Conservation (phyloP, 805 yeast genomes). For the Lachancea dasiensis region DNA sequence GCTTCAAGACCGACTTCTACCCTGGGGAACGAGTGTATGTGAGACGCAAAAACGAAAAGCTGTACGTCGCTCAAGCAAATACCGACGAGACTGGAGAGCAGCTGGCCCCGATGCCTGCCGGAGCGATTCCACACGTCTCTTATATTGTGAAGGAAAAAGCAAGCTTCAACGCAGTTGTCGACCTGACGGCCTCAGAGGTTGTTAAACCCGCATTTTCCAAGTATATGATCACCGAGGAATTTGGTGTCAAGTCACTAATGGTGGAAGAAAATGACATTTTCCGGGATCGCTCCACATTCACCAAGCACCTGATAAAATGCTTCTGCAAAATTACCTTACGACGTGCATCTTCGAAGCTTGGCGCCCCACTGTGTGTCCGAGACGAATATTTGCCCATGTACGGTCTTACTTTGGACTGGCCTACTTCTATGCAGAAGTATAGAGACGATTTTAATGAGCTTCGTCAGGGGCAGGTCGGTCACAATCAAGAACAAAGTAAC, state of each 20-base stretch:
- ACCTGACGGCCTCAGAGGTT: slow-evolving; percentile 32
- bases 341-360: slow-evolving; percentile 71
- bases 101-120: too few relatives aligned
- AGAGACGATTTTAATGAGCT: slow-evolving; percentile 22
- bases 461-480: neutral
- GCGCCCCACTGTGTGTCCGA: slow-evolving; percentile 95
- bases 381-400: slow-evolving; percentile 46
- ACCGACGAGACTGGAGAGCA: neutral
- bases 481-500: neutral
- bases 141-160: slow-evolving; percentile 80
- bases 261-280: slow-evolving; percentile 69
- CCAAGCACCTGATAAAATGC: slow-evolving; percentile 87
- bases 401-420: slow-evolving; percentile 33
- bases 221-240: slow-evolving; percentile 61
- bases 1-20: slow-evolving; percentile 75
- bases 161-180: slow-evolving; percentile 50
- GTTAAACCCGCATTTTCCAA: slow-evolving; percentile 51
- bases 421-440: slow-evolving; percentile 25
- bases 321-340: slow-evolving; percentile 66
- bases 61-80: neutral
- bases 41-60: slow-evolving; percentile 27
- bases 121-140: slow-evolving; percentile 11
- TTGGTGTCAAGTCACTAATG: slow-evolving; percentile 51
- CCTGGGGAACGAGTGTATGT: slow-evolving; percentile 85
- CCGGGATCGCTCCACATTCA: slow-evolving; percentile 80